Conservation (phyloP, 805 yeast species). For the Candida adriatica region DNA sequence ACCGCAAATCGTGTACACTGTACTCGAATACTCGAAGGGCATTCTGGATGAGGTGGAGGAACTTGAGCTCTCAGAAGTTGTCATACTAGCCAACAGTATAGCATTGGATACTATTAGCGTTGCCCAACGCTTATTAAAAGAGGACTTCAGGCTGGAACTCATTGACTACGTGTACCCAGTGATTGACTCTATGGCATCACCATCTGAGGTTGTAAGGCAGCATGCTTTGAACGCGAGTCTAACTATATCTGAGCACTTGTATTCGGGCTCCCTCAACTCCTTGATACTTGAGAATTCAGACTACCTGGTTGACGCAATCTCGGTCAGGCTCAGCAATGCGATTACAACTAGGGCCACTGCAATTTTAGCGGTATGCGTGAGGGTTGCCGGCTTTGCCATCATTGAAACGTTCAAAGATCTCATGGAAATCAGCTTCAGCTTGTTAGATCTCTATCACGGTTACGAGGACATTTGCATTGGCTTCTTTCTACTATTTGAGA, state of each 20-base stretch:
- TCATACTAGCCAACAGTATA: constrained; percentile 23
- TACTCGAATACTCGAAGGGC: constrained; percentile 36
- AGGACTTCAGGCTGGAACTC: constrained; percentile 39
- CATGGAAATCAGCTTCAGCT: constrained; percentile 62
- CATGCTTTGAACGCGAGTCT: constrained; percentile 48
- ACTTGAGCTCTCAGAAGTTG: constrained; percentile 5
- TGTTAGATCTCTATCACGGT: constrained; percentile 82
- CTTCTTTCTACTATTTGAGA: constrained; percentile 64
- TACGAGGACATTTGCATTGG: constrained; percentile 67
- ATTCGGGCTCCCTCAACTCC: constrained; percentile 46
- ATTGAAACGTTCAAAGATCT: constrained; percentile 67
- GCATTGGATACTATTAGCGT: constrained; percentile 39
- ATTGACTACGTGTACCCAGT: constrained; percentile 69
- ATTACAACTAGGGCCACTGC: constrained; percentile 69
- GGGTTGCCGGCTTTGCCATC: constrained; percentile 61
- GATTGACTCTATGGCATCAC: constrained; percentile 62
- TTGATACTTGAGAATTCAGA: constrained; percentile 67
- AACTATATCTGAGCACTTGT: constrained; percentile 44
- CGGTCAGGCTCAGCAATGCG: constrained; percentile 61
- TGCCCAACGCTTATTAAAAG: constrained; percentile 22
- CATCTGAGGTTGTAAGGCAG: constrained; percentile 36
- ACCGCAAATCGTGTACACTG: constrained; percentile 24
- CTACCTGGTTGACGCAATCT: constrained; percentile 73
- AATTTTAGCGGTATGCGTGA: constrained; percentile 61
- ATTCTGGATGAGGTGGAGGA: constrained; percentile 32